These are phyloP conservation scores for Dactylellina haptotyla DNA, from an alignment of 2,329 filamentous ascomycete genomes.

Conservation along the genomic window DNA sequence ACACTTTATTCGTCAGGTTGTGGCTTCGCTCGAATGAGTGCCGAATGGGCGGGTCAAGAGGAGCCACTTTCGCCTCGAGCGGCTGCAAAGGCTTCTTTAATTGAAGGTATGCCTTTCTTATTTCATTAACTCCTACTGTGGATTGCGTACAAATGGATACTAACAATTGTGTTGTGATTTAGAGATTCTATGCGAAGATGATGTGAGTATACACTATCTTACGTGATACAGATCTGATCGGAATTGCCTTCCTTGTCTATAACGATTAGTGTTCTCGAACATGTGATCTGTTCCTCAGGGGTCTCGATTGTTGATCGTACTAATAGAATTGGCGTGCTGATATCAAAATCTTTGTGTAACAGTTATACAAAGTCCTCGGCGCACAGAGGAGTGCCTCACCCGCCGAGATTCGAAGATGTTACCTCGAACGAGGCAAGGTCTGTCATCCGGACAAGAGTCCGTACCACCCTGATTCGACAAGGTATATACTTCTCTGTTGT, in stretches of 20 bases:
- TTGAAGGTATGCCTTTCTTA: slow-evolving; percentile 34
- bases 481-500: slow-evolving; percentile 52
- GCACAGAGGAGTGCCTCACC: slow-evolving; percentile 59
- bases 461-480: slow-evolving; percentile 61
- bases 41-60: slow-evolving; percentile 48
- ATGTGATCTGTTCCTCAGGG: not conserved
- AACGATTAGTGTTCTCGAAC: not conserved
- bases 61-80: slow-evolving; percentile 53
- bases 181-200: slow-evolving; percentile 43
- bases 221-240: not conserved
- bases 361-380: slow-evolving; percentile 61
- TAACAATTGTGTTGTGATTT: not conserved
- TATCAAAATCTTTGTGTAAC: slow-evolving; percentile 1
- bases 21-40: slow-evolving; percentile 32
- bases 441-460: slow-evolving; percentile 62
- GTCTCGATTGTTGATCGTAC: not conserved
- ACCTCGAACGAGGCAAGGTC: slow-evolving; percentile 62
- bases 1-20: slow-evolving; percentile 6
- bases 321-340: not conserved
- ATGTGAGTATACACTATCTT: slow-evolving; percentile 23
- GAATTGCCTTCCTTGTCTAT: not conserved
- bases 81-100: slow-evolving; percentile 46
- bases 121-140: not conserved
- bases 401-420: slow-evolving; percentile 61
- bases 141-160: no score